These are phyloP conservation scores for Fusarium mundagurra DNA, from an alignment of 2,329 filamentous ascomycete genomes.

Conservation along the genomic window DNA sequence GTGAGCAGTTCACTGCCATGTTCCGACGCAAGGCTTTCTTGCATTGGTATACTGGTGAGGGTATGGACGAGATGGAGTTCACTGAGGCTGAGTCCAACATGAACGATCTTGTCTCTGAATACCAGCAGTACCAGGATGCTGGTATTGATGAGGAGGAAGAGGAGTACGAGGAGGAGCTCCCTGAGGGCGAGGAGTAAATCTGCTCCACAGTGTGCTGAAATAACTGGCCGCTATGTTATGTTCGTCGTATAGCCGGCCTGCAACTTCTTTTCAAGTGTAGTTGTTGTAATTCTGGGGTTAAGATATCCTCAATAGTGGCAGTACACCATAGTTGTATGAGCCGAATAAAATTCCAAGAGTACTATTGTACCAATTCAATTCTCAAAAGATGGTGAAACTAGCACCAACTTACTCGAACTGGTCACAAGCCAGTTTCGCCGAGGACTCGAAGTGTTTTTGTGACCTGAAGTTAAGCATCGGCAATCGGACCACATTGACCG, in stretches of 20 bases:
- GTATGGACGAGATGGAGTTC: conserved; percentile 99
- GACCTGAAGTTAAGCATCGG: not conserved
- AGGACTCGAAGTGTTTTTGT: not conserved
- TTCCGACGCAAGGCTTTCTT: conserved; percentile 99
- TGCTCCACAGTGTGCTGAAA: conserved; percentile 3
- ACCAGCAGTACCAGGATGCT: conserved; percentile 99
- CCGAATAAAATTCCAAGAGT: conserved; percentile 44
- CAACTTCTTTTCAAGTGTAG: conserved; percentile 48
- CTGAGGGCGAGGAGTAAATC: conserved; percentile 73
- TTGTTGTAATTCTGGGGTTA: conserved; percentile 49
- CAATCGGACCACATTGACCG: not conserved
- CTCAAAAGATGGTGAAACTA: not conserved
- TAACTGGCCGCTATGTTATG: conserved; percentile 16
- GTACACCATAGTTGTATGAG: conserved; percentile 47
- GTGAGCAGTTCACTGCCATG: conserved; percentile 99
- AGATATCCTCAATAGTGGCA: conserved; percentile 53
- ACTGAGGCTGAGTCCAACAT: conserved; percentile 99
- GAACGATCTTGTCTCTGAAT: conserved; percentile 99
- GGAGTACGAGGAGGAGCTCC: conserved; percentile 89
- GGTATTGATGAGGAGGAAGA: conserved; percentile 97
- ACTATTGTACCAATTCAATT: conserved; percentile 42
- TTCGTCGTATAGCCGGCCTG: conserved; percentile 39
- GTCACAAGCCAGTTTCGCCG: not conserved
- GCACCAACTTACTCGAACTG: not conserved
- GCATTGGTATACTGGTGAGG: conserved; percentile 99